Percentiles rank a stretch among this genome's conserved stretches.
phyloP scores from a whole-genome alignment of 352 stramenopile species.

The Globisporangium alternatum region DNA sequence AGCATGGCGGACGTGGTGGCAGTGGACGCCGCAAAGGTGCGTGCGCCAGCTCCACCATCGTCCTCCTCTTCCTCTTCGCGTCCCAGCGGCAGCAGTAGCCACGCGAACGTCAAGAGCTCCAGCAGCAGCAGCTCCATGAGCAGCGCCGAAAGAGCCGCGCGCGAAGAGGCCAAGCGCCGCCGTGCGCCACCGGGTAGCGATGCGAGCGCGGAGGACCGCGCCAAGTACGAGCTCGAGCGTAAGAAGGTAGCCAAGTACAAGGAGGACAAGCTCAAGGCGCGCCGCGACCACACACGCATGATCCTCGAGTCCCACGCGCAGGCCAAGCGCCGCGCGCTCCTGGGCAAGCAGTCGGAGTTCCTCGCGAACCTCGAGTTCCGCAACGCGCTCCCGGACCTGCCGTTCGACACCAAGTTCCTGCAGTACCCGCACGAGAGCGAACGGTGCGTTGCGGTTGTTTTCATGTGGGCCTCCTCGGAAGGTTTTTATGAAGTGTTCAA shows the following conservation, averaged over 20 bases:
- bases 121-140: constrained; percentile 18
- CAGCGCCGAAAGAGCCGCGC: constrained; percentile 17
- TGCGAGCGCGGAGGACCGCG: constrained; percentile 61
- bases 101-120: constrained; percentile 12
- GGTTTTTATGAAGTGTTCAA: background rate
- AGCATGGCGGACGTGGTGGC: constrained; percentile 29
- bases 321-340: constrained; percentile 69
- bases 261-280: constrained; percentile 85
- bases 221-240: constrained; percentile 80
- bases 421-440: constrained; percentile 78
- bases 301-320: constrained; percentile 86
- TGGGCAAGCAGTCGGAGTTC: constrained; percentile 86
- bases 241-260: constrained; percentile 90
- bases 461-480: background rate
- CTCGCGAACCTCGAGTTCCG: constrained; percentile 79
- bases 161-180: constrained; percentile 35
- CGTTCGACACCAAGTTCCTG: constrained; percentile 87
- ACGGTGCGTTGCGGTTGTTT: constrained; percentile 32
- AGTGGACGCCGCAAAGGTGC: constrained; percentile 2
- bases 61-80: constrained; percentile 16
- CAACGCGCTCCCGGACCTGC: constrained; percentile 76
- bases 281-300: constrained; percentile 83
- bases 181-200: constrained; percentile 50
- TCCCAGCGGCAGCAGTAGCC: constrained; percentile 6
- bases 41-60: constrained; percentile 16